Base-by-base conservation (phyloP, 1,284 basidiomycete species). In the Leccinum subrobustum region DNA sequence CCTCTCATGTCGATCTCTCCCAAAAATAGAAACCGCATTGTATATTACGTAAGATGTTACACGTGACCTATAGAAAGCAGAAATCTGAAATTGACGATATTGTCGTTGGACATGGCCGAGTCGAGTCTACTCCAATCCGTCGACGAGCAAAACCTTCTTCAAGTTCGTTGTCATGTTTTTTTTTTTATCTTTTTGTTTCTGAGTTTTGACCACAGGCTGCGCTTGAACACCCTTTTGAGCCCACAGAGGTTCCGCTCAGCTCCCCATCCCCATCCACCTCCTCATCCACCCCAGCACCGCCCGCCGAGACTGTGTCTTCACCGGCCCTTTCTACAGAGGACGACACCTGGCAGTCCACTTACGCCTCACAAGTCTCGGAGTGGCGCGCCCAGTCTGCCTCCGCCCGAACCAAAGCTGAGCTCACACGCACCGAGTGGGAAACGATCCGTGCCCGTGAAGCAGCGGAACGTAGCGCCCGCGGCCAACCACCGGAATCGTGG, bases 301-400 rank as follows among this genome's bases (percentile, higher is more conserved):
- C 53, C 1, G 2, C 42, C 0, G 58, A 53, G 9, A 39, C 44
- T 7, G 8, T 42, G 1, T 4, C 57, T 12, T 47, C 58, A 14
- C 59, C 53, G 6, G 3, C 11, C 2, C 14, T 37, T 29, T 12
- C 58, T 1, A 25, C 54, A 2, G 69, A 72, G 6, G 72, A 75
- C 51, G 78, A 78, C 8, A 67, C 70, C 20, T 88, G 86, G 86
- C 83, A 84, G 65, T 72, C 79, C 6, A 82, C 87, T 64, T 89
- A 91, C 72, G 88, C 94, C 56, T 75, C 82, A 1, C 88, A 92
- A 59, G 77, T 92, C 8, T 78, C 81, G 42, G 75, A 79, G 65
- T 95, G 93, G 93, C 85, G 86, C 44, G 83, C 84, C 27, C 84
- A 89, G 68, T 89, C 87, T 29, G 86, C 89, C 35, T 83, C 86